These are phyloP conservation scores for Trichomonas gallinae DNA, from an alignment of 208 protist genomes.

Conservation along the genomic window DNA sequence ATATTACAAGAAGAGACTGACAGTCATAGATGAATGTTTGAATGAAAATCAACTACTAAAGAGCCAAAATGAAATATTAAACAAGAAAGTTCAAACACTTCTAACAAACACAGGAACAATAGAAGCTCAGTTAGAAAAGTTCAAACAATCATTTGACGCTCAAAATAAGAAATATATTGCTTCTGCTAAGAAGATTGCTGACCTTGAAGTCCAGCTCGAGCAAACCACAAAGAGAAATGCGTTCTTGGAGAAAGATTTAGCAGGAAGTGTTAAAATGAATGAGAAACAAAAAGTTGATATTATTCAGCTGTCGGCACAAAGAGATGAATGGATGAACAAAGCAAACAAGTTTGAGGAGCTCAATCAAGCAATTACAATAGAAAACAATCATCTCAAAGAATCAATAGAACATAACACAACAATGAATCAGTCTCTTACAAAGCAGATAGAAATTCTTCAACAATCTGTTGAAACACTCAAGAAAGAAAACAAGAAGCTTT, in stretches of 20 bases:
- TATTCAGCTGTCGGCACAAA: background rate
- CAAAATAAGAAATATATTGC: background rate
- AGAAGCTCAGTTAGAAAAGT: background rate
- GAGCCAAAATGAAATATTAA: background rate
- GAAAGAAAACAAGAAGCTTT: background rate
- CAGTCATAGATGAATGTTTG: background rate
- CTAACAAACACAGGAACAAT: background rate
- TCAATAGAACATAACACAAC: background rate
- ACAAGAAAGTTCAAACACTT: background rate
- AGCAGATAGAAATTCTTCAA: background rate
- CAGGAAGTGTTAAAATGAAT: background rate
- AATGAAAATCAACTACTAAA: background rate
- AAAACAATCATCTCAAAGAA: background rate
- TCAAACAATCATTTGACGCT: background rate
- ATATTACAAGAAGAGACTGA: background rate
- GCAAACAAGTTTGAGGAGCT: background rate
- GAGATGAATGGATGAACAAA: background rate
- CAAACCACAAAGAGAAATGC: background rate
- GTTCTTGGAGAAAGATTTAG: background rate
- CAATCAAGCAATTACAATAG: background rate
- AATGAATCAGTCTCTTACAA: background rate
- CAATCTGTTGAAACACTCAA: background rate
- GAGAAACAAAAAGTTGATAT: background rate
- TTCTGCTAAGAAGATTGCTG: background rate
- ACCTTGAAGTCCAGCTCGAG: background rate